Base-by-base conservation (phyloP, 2,329 filamentous ascomycete genomes). In the Colletotrichum sp. region DNA sequence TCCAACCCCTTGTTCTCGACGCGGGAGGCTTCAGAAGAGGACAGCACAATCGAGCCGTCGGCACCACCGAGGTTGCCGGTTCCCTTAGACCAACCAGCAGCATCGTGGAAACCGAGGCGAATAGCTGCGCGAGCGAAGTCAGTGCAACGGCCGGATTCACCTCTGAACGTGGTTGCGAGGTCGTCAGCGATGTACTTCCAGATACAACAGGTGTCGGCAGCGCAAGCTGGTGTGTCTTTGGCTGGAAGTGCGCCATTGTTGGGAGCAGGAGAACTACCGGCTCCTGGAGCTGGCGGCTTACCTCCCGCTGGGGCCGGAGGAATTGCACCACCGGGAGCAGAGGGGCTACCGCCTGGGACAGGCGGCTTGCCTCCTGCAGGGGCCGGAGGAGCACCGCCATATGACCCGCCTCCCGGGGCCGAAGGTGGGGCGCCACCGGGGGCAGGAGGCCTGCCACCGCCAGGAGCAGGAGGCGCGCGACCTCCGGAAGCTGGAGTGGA, bases 61-160 rank as follows among this genome's bases (percentile, higher is more conserved):
- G 87, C 87, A 13, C 87, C 87, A 9, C 87, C 87, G 7, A 82
- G 83, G 13, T 76, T 66, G 0, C 79, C 76, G 0, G 81, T 81
- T 10, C 77, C 77, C 64, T 83, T 84, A 27, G 84, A 85, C 86
- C 87, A 88, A 34, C 83, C 82, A 5, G 82, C 87, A 2, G 87
- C 85, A 76, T 89, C 87, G 75, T 89, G 87, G 78, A 89, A 89
- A 10, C 87, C 87, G 27, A 88, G 82, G 3, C 87, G 86, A 36
- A 89, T 82, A 2, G 87, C 86, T 39, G 80, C 83, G 7, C 87
- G 84, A 16, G 87, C 87, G 78, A 82, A 81, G 62, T 82, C 81
- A 39, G 85, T 88, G 76, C 87, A 89, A 2, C 84, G 81, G 3
- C 84, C 85, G 0, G 82, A 83, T 3, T 78, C 68, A 5, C 84